These are phyloP conservation scores for Cnidoscolus chayamansa DNA, from an alignment of 441 rosid species.

Conservation along the genomic window DNA sequence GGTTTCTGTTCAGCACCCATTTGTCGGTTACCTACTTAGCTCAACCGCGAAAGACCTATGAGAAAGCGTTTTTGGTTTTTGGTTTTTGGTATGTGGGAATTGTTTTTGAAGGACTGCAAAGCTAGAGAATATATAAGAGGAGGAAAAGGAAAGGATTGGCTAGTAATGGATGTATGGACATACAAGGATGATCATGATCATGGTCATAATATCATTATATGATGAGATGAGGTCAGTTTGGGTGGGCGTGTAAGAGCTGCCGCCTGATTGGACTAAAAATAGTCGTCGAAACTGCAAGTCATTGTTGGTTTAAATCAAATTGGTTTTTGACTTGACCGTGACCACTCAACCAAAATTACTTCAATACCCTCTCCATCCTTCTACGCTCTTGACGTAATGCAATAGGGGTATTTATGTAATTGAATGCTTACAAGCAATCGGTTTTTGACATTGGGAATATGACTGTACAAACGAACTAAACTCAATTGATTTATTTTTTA, in stretches of 20 bases:
- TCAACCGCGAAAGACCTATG: neutral
- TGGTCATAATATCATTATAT: neutral
- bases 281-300: slow-evolving; percentile 22
- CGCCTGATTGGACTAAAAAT: slow-evolving; percentile 31
- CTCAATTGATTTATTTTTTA: too few relatives aligned
- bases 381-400: too few relatives aligned
- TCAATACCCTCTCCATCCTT: neutral
- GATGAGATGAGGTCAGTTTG: slow-evolving; percentile 24
- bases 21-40: neutral
- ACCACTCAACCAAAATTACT: slow-evolving; percentile 7
- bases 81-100: neutral
- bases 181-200: neutral
- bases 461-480: too few relatives aligned
- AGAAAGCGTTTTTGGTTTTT: neutral
- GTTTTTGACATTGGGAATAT: too few relatives aligned
- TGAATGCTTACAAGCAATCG: too few relatives aligned
- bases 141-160: neutral
- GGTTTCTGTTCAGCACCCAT: slow-evolving; percentile 69
- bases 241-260: slow-evolving; percentile 23
- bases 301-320: too few relatives aligned
- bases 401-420: too few relatives aligned
- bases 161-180: slow-evolving; percentile 1
- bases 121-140: slow-evolving; percentile 34
- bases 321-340: neutral
- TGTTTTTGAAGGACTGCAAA: slow-evolving; percentile 27